Evolutionary conservation across 2,329 filamentous ascomycete species (phyloP).

Genomic region (Nothophaeocryptopus gaeumannii): DNA sequence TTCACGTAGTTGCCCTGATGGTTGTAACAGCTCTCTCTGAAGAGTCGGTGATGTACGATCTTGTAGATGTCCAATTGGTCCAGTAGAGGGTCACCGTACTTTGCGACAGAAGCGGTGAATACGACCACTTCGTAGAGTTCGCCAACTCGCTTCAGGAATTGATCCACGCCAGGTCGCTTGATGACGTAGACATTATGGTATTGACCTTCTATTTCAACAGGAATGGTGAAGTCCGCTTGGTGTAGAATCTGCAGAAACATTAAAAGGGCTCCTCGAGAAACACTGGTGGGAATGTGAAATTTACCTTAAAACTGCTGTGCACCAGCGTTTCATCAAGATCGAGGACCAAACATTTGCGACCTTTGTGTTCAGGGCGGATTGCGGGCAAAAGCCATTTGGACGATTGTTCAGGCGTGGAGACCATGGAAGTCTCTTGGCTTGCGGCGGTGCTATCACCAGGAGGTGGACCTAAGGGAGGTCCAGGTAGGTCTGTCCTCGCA

Average conservation of each 20-base stretch:
- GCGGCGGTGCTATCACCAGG: slow-evolving; percentile 19
- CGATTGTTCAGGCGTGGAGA: slow-evolving; percentile 45
- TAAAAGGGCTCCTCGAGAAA: background rate
- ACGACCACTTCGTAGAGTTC: slow-evolving; percentile 98
- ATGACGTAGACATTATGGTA: slow-evolving; percentile 99
- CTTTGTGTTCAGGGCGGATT: slow-evolving; percentile 72
- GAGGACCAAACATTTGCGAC: slow-evolving; percentile 89
- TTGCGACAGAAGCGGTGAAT: slow-evolving; percentile 96
- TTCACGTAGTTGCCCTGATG: slow-evolving; percentile 99
- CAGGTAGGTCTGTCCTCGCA: slow-evolving; percentile 42
- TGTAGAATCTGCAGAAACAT: slow-evolving; percentile 71
- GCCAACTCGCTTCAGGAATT: slow-evolving; percentile 97
- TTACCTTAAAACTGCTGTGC: slow-evolving; percentile 97
- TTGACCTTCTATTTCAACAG: slow-evolving; percentile 97
- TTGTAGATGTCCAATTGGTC: slow-evolving; percentile 97
- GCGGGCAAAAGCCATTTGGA: slow-evolving; percentile 78
- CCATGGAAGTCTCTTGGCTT: slow-evolving; percentile 32
- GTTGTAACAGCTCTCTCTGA: slow-evolving; percentile 98
- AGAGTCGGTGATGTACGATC: slow-evolving; percentile 91
- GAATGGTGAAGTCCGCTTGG: slow-evolving; percentile 97
- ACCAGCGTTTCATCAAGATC: slow-evolving; percentile 96
- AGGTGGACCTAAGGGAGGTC: slow-evolving; percentile 52
- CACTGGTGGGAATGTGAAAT: slow-evolving; percentile 18
- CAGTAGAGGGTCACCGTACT: slow-evolving; percentile 95
- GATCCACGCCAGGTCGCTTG: slow-evolving; percentile 95